phyloP scores from a whole-genome alignment of 495 filamentous ascomycete species.

The Podospora fimiseda region DNA sequence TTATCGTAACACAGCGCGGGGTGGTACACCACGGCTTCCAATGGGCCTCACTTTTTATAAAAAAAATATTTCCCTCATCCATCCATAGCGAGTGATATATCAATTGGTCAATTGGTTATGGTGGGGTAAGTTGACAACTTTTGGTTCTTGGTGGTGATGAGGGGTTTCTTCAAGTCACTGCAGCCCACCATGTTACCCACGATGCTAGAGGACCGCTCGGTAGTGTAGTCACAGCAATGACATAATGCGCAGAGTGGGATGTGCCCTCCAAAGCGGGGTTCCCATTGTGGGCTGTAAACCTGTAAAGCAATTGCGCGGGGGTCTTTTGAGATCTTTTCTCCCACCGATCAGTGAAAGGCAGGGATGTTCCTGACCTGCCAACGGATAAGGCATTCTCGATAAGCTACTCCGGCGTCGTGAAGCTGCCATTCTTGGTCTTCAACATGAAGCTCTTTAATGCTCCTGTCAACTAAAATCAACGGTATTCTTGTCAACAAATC shows the following conservation, averaged over 20 bases:
- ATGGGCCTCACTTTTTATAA: background rate
- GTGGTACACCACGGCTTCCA: conserved; percentile 7
- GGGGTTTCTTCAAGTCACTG: too few species aligned
- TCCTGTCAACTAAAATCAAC: too few species aligned
- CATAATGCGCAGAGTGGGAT: background rate
- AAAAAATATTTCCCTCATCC: background rate
- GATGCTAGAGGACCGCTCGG: background rate
- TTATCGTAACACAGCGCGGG: conserved; percentile 24
- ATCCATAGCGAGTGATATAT: background rate
- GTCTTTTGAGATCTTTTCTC: background rate
- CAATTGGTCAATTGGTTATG: background rate
- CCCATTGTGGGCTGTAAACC: too few species aligned
- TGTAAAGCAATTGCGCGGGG: background rate
- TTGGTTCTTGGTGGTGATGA: background rate
- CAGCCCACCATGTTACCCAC: background rate
- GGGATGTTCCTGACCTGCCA: too few species aligned
- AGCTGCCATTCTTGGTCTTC: too few species aligned
- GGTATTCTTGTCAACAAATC: too few species aligned
- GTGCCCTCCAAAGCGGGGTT: background rate
- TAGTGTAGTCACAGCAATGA: conserved; percentile 1
- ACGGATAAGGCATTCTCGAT: too few species aligned
- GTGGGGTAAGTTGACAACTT: background rate
- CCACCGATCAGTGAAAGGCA: too few species aligned
- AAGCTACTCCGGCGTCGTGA: too few species aligned
- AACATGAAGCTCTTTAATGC: too few species aligned